phyloP scores from a whole-genome alignment of 257 asterid species.

The Cruciata laevipes region DNA sequence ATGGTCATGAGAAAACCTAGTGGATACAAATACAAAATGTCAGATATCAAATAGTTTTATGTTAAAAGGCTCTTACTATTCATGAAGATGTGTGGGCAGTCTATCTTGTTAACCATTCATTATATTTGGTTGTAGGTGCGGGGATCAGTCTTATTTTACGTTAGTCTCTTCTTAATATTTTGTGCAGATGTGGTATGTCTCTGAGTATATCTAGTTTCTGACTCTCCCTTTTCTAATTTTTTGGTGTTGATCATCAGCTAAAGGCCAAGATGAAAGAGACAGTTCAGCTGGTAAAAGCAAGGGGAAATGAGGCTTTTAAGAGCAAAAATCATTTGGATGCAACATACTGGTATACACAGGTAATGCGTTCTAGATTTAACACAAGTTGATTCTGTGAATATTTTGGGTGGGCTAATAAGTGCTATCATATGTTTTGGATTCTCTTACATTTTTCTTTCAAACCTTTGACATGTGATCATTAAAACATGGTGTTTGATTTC shows the following conservation, averaged over 20 bases:
- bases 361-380: slow-evolving; percentile 1
- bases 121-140: not conserved
- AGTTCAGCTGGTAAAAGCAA: not conserved
- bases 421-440: not conserved
- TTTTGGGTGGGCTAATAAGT: not conserved
- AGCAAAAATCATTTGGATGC: slow-evolving; percentile 17
- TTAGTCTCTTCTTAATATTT: not conserved
- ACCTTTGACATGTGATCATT: not conserved
- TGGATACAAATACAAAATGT: too few species aligned
- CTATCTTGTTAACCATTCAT: not conserved
- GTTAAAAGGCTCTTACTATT: not conserved
- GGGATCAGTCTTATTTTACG: not conserved
- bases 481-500: not conserved
- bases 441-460: not conserved
- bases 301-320: slow-evolving; percentile 12
- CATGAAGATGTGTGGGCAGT: too few species aligned
- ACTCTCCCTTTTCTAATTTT: not conserved
- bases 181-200: not conserved
- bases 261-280: not conserved
- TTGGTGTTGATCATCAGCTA: slow-evolving; percentile 14
- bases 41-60: too few species aligned
- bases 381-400: not conserved
- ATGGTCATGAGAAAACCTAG: not conserved
- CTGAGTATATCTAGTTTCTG: not conserved
- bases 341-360: slow-evolving; percentile 21